Conservation (phyloP, 192 early-diverging fungal species). For the Podila minutissima region DNA sequence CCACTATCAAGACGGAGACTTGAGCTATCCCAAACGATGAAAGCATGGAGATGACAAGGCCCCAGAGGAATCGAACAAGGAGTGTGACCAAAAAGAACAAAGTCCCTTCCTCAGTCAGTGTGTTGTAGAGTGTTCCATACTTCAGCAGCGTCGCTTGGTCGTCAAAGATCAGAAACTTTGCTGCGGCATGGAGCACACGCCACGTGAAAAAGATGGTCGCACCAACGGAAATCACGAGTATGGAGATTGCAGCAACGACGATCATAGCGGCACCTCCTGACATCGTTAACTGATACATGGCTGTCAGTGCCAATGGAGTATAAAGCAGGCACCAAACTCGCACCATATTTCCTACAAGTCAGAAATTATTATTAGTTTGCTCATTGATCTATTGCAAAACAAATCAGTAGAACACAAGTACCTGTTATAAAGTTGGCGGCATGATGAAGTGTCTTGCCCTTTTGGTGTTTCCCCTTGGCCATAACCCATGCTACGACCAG, state of each 20-base stretch:
- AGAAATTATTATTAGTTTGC: neutral
- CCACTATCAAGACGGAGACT: slow-evolving; percentile 43
- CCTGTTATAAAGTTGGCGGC: slow-evolving; percentile 42
- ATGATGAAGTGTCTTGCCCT: slow-evolving; percentile 41
- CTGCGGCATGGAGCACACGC: slow-evolving; percentile 47
- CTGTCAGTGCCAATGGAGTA: slow-evolving; percentile 49
- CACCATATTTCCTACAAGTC: slow-evolving; percentile 47
- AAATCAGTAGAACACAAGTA: neutral
- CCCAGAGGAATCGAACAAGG: slow-evolving; percentile 49
- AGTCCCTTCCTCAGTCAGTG: slow-evolving; percentile 48
- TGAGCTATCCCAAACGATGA: slow-evolving; percentile 57
- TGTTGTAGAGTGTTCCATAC: slow-evolving; percentile 60
- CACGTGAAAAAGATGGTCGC: slow-evolving; percentile 45
- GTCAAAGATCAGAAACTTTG: slow-evolving; percentile 39
- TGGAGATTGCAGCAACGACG: slow-evolving; percentile 24
- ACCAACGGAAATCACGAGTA: slow-evolving; percentile 49
- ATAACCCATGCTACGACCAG: slow-evolving; percentile 21
- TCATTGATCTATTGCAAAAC: neutral
- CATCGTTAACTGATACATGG: slow-evolving; percentile 61
- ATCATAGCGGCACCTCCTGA: slow-evolving; percentile 39
- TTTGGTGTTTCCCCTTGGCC: slow-evolving; percentile 28
- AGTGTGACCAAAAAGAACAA: slow-evolving; percentile 50
- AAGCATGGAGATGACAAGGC: slow-evolving; percentile 49
- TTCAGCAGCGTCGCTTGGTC: slow-evolving; percentile 52
- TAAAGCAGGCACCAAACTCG: slow-evolving; percentile 50